Conservation (phyloP, 2,329 filamentous ascomycete genomes). For the Colletotrichum musae region DNA sequence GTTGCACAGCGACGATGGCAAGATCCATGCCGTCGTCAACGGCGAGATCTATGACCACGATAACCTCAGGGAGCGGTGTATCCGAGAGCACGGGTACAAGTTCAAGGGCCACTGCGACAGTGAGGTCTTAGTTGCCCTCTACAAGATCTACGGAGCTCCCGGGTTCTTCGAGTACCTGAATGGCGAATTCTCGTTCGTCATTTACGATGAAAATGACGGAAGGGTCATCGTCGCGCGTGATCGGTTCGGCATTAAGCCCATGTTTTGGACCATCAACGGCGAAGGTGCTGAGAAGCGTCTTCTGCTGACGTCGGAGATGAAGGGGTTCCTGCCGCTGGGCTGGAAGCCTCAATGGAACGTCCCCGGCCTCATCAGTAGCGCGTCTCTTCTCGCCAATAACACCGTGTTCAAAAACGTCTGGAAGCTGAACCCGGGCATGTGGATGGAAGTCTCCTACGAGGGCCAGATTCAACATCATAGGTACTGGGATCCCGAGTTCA, state of each 20-base stretch:
- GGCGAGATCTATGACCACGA: constrained; percentile 72
- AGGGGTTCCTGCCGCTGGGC: constrained; percentile 65
- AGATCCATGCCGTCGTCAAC: constrained; percentile 69
- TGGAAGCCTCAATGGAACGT: constrained; percentile 70
- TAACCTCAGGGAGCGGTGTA: constrained; percentile 55
- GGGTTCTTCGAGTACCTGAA: constrained; percentile 57
- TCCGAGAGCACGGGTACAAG: constrained; percentile 52
- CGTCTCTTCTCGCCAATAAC: constrained; percentile 59
- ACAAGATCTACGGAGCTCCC: constrained; percentile 60
- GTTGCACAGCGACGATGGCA: constrained; percentile 52
- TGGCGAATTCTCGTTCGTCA: constrained; percentile 68
- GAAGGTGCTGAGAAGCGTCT: constrained; percentile 48
- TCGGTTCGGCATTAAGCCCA: constrained; percentile 70
- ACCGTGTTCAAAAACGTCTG: constrained; percentile 66
- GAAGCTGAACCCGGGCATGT: constrained; percentile 60
- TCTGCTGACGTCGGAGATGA: constrained; percentile 67
- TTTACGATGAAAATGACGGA: constrained; percentile 60
- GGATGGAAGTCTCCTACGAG: constrained; percentile 55
- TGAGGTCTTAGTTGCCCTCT: constrained; percentile 68
- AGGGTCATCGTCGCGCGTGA: constrained; percentile 65
- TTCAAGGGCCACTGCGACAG: constrained; percentile 64
- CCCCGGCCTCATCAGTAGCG: constrained; percentile 57
- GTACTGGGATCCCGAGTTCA: constrained; percentile 69
- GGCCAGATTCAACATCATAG: constrained; percentile 53
- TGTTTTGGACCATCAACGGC: constrained; percentile 61